Base-by-base conservation (phyloP, 352 stramenopile species). In the Phytophthora sansomeana region DNA sequence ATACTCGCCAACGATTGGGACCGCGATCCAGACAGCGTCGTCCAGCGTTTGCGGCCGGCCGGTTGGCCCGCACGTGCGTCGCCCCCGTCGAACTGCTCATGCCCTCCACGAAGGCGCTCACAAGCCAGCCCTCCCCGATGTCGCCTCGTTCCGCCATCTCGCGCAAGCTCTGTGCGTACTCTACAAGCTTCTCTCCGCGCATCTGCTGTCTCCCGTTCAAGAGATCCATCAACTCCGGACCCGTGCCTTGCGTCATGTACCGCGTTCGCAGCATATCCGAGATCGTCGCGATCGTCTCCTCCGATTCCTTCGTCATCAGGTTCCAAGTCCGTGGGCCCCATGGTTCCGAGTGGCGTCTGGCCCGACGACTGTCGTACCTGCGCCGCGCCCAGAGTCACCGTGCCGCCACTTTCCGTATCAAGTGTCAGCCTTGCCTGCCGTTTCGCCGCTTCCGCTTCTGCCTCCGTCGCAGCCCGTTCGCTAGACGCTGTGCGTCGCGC, bases 61-160 rank as follows among this genome's bases (percentile, higher is more conserved):
- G 5, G 4, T 26, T 4, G 4, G 30, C 54, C 0, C 54, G 42
- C 10, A 62, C 17, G 3, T 54, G 41, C 10, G 54, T 53, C 4
- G 54, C 42, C 4, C 9, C 11, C 3, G 17, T 21, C 11, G 17
- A 10, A 32, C 36, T 53, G 7, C 21, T 33, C 54, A 62, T 28
- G 0, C 42, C 42, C 1, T 39, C 36, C 5, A 54, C 11, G 32
- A 62, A 54, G 1, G 42, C 54, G 32, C 13, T 26, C 6, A 53
- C 54, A 4, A 53, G 19, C 54, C 42, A 53, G 3, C 47, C 29
- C 10, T 62, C 42, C 0, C 54, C 42, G 29, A 54, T 46, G 5
- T 38, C 14, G 1, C 42, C 5, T 6, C 46, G 21, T 19, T 29
- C 28, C 17, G 26, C 32, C 1, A 62, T 62, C 6, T 36, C 28